These are phyloP conservation scores for Sicyos baderoa DNA, from an alignment of 306 rosid genomes.

Conservation along the genomic window DNA sequence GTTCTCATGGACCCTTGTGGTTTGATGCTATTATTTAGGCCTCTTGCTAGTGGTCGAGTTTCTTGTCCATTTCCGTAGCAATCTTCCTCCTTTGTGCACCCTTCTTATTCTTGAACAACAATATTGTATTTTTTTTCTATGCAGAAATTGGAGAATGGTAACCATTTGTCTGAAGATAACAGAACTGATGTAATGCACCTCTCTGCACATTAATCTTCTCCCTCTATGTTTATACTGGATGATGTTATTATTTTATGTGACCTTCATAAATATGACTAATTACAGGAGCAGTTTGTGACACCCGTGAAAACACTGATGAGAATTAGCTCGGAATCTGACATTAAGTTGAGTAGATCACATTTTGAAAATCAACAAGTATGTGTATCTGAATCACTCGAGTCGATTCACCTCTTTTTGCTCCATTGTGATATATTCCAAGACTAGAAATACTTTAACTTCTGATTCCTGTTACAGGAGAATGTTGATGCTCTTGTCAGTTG, in stretches of 20 bases:
- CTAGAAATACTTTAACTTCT: constrained; percentile 19
- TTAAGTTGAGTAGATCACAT: constrained; percentile 75
- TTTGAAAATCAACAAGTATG: constrained; percentile 91
- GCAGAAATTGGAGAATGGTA: constrained; percentile 84
- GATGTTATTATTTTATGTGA: background rate
- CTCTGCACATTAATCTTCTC: constrained; percentile 8
- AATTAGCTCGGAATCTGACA: constrained; percentile 78
- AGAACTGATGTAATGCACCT: constrained; percentile 41
- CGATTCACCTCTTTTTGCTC: constrained; percentile 1
- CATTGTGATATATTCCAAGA: constrained; percentile 10
- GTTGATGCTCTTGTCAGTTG: constrained; percentile 90
- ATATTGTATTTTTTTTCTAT: constrained; percentile 16
- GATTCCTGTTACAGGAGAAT: constrained; percentile 56
- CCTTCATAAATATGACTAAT: background rate
- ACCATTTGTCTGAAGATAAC: constrained; percentile 56
- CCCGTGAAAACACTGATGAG: constrained; percentile 45
- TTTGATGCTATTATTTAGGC: background rate
- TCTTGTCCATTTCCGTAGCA: background rate
- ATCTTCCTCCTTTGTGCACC: background rate
- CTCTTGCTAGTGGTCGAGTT: background rate
- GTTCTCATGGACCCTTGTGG: background rate
- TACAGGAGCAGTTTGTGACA: constrained; percentile 33
- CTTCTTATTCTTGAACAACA: background rate
- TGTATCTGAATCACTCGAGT: constrained; percentile 21
- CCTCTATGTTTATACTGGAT: background rate